Evolutionary conservation across 176 grass and related monocot genomes (phyloP).

Genomic region (Cenchrus purpureus): DNA sequence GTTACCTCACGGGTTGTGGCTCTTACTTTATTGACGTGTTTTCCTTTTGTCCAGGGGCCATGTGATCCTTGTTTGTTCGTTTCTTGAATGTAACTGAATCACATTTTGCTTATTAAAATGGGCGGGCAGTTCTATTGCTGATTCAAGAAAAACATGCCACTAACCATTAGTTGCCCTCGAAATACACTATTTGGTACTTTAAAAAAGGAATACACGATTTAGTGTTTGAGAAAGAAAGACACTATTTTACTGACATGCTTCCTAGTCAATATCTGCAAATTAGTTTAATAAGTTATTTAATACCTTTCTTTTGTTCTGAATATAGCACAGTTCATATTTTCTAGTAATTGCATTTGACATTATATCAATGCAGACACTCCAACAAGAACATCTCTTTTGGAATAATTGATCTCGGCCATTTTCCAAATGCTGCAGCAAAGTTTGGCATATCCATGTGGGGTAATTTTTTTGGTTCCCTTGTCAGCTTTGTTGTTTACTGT

Average conservation of each 20-base stretch:
- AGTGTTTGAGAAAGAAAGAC: not conserved
- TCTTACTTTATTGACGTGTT: not conserved
- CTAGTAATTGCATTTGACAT: not conserved
- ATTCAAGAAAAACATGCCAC: not conserved
- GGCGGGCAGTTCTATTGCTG: not conserved
- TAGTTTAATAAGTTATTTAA: conserved; percentile 25
- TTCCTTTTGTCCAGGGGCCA: not conserved
- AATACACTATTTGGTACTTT: not conserved
- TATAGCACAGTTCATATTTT: conserved; percentile 18
- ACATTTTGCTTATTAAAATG: not conserved
- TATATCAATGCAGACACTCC: conserved; percentile 71
- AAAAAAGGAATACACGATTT: not conserved
- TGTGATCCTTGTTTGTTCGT: not conserved
- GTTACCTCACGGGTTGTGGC: not conserved
- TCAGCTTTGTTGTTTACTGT: conserved; percentile 17
- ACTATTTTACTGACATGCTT: conserved; percentile 32
- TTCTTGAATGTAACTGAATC: not conserved
- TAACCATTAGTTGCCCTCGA: not conserved
- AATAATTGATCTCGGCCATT: conserved; percentile 93
- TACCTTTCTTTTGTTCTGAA: conserved; percentile 28
- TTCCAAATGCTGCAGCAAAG: conserved; percentile 90
- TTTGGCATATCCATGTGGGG: conserved; percentile 93
- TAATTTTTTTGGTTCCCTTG: conserved; percentile 42
- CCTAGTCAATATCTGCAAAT: conserved; percentile 17
- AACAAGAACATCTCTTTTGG: conserved; percentile 96